Percentiles rank a stretch among this genome's conserved stretches.
Evolutionary conservation across 2,329 filamentous ascomycete genomes (phyloP).

Genomic region (Diplodia corticola): DNA sequence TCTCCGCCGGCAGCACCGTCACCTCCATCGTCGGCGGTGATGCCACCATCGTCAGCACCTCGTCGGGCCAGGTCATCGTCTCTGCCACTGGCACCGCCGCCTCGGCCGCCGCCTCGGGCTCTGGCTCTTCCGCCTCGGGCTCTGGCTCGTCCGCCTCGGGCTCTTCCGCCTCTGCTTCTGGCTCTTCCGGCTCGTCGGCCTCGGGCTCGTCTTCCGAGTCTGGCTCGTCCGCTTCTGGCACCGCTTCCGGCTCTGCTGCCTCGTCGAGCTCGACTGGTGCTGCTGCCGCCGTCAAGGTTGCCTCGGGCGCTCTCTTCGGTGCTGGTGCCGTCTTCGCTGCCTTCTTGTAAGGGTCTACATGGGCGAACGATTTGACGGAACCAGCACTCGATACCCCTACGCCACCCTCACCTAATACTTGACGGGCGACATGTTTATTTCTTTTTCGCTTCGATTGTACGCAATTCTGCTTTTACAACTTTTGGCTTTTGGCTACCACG

Average conservation of each 20-base stretch:
- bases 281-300: conserved; percentile 19
- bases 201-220: background rate
- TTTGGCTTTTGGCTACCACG: conserved; percentile 2
- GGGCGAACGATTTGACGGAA: background rate
- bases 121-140: conserved; percentile 23
- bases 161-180: background rate
- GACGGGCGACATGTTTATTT: background rate
- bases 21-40: conserved; percentile 33
- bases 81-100: conserved; percentile 4
- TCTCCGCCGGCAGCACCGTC: conserved; percentile 36
- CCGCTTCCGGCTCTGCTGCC: conserved; percentile 20
- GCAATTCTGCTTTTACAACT: background rate
- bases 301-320: conserved; percentile 23
- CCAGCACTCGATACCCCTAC: conserved; percentile 12
- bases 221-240: conserved; percentile 22
- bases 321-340: conserved; percentile 22
- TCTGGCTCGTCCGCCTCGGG: conserved; percentile 1
- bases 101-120: conserved; percentile 20
- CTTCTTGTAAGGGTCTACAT: conserved; percentile 18
- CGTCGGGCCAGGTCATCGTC: conserved; percentile 5
- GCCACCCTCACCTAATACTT: background rate
- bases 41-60: conserved; percentile 20
- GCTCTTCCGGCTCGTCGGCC: conserved; percentile 17
- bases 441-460: conserved; percentile 9
- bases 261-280: conserved; percentile 25